phyloP scores from a whole-genome alignment of 768 basidiomycete species.

The Lepiota brunneoincarnata region DNA sequence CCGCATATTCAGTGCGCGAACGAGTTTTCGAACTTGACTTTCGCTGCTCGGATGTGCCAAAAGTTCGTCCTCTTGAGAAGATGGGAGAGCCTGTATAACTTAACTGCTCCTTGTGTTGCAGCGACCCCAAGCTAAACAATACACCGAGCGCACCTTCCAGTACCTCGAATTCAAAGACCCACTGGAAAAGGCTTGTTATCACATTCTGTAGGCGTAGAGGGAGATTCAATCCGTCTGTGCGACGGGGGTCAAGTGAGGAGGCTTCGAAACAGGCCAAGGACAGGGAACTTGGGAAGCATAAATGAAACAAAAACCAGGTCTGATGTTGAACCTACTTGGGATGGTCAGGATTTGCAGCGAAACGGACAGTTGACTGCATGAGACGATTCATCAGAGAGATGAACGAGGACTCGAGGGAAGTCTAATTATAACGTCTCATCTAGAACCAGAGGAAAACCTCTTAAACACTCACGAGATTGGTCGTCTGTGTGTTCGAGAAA shows the following conservation, averaged over 20 bases:
- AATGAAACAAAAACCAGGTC: neutral
- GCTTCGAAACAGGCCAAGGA: constrained; percentile 10
- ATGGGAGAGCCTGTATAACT: neutral
- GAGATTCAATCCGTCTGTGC: neutral
- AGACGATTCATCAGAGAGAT: constrained; percentile 7
- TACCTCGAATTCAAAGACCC: neutral
- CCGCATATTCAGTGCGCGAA: neutral
- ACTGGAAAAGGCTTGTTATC: neutral
- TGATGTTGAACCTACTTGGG: neutral
- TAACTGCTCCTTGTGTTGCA: neutral
- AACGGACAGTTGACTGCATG: neutral
- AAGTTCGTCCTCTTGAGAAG: neutral
- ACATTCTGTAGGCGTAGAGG: neutral
- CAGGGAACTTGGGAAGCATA: neutral
- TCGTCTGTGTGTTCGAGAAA: constrained; percentile 26
- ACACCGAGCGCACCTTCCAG: neutral
- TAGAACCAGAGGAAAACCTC: constrained; percentile 6
- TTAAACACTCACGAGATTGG: neutral
- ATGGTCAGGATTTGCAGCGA: neutral
- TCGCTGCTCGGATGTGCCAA: neutral
- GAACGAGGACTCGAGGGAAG: neutral
- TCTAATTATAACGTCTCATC: neutral
- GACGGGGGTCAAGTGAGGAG: neutral
- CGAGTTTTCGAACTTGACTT: neutral
- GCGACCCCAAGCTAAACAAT: neutral